phyloP scores from a whole-genome alignment of 306 rosid genomes.

The Citrullus colocynthis region DNA sequence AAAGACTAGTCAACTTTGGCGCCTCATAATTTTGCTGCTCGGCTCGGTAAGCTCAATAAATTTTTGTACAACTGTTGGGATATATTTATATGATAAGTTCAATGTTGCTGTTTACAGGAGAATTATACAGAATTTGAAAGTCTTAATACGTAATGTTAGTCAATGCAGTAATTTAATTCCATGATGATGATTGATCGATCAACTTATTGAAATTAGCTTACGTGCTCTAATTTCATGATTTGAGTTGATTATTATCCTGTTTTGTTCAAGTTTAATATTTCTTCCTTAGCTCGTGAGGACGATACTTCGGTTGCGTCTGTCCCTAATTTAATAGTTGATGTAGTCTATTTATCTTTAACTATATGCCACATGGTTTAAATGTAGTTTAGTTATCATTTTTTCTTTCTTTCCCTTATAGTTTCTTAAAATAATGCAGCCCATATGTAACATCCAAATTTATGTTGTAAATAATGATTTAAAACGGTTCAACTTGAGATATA shows the following conservation, averaged over 20 bases:
- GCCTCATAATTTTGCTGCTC: constrained; percentile 3
- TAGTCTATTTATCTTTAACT: not conserved
- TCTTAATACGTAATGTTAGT: not conserved
- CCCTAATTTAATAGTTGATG: not conserved
- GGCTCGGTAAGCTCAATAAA: not conserved
- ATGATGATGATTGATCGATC: not conserved
- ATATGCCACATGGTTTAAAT: not conserved
- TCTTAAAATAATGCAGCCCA: not conserved
- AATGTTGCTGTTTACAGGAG: not conserved
- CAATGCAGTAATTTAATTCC: not conserved
- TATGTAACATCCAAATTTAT: not conserved
- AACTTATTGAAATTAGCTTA: not conserved
- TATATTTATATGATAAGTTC: not conserved
- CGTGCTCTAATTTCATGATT: not conserved
- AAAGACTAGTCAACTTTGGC: not conserved
- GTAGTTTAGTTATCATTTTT: not conserved
- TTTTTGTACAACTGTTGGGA: not conserved
- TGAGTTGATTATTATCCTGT: not conserved
- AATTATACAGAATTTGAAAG: not conserved
- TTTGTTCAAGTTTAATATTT: not conserved
- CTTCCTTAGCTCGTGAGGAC: not conserved
- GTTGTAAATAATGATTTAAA: not conserved
- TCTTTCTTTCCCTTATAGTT: not conserved
- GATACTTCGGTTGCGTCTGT: not conserved
- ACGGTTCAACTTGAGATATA: not conserved